phyloP scores from a whole-genome alignment of 2,329 filamentous ascomycete species.

The Cladosporium oxysporum region DNA sequence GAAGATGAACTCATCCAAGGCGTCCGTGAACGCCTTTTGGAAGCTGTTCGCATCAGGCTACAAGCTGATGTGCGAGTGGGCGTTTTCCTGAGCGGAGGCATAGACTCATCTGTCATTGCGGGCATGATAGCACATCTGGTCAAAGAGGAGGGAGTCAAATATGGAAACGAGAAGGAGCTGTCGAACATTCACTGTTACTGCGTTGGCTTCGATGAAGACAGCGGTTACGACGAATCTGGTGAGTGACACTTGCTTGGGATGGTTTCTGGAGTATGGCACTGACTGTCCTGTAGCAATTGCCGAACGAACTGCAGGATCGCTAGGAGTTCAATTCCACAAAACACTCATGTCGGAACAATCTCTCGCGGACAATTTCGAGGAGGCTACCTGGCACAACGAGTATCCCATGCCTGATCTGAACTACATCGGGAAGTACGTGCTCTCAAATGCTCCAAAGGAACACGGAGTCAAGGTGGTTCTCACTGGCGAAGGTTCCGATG shows the following conservation, averaged over 20 bases:
- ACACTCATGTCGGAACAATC: constrained; percentile 1
- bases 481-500: constrained; percentile 19
- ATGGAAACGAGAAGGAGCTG: neutral
- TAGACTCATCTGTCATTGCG: constrained; percentile 59
- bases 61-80: constrained; percentile 60
- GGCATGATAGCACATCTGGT: constrained; percentile 57
- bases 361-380: constrained; percentile 16
- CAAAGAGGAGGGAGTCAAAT: constrained; percentile 44
- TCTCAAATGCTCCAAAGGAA: constrained; percentile 14
- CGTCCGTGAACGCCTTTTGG: constrained; percentile 52
- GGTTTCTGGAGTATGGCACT: neutral
- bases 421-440: constrained; percentile 15
- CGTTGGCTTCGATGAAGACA: constrained; percentile 11
- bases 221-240: constrained; percentile 16
- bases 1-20: constrained; percentile 54
- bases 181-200: constrained; percentile 28
- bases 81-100: constrained; percentile 58
- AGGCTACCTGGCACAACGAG: constrained; percentile 18
- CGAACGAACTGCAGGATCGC: neutral
- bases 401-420: constrained; percentile 17
- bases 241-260: neutral
- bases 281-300: constrained; percentile 1
- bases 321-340: constrained; percentile 12
- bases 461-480: constrained; percentile 19
- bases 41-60: constrained; percentile 54